A percentile compares a stretch with the other conserved stretches of the same genome.
Conservation (phyloP, 441 rosid species). For the Gossypium schwendimanii region DNA sequence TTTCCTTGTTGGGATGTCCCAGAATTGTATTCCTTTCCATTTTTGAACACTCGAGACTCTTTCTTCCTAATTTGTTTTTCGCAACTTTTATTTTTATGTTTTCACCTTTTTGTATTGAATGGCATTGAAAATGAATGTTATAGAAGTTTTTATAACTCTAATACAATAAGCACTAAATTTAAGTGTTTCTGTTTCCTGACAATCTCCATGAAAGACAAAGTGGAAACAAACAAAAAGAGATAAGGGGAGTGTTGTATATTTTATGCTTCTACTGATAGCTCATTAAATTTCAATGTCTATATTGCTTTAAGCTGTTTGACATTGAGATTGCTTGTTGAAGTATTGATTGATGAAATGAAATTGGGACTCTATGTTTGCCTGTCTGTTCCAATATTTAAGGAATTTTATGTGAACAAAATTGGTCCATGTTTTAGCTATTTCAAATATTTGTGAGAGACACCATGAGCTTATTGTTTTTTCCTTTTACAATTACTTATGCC, state of each 20-base stretch:
- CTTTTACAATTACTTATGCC: background rate
- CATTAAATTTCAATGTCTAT: background rate
- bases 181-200: background rate
- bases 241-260: background rate
- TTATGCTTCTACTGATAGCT: background rate
- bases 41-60: background rate
- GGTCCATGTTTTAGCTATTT: background rate
- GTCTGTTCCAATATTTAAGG: background rate
- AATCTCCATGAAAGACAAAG: background rate
- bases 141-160: background rate
- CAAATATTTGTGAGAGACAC: background rate
- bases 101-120: background rate
- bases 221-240: background rate
- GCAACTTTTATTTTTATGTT: background rate
- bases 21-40: conserved; percentile 3
- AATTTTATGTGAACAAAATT: background rate
- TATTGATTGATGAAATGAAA: background rate
- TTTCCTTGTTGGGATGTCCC: background rate
- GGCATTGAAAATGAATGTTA: background rate
- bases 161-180: background rate
- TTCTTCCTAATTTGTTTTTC: background rate
- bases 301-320: background rate
- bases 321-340: conserved; percentile 3
- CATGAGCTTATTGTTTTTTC: background rate
- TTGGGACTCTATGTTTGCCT: background rate